phyloP scores from a whole-genome alignment of 23 red algal genomes.

The Rhodosorus marinus region DNA sequence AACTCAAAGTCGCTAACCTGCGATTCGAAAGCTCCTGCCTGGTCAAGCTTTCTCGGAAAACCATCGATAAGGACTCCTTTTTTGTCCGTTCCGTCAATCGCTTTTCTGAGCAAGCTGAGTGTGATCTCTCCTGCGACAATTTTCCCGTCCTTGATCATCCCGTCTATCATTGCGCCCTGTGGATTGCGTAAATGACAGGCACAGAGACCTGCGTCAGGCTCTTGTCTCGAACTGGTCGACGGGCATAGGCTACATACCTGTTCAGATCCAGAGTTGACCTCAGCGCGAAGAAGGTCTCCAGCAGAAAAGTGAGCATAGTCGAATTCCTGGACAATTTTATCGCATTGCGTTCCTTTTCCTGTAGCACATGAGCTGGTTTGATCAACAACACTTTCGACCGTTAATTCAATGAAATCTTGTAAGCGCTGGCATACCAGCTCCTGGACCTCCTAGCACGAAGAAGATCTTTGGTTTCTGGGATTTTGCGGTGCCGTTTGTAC shows the following conservation, averaged over 20 bases:
- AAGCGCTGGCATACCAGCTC: too few relatives aligned
- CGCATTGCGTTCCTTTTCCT: slow-evolving; percentile 96
- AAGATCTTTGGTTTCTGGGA: slow-evolving; percentile 11
- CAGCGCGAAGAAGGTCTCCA: slow-evolving; percentile 79
- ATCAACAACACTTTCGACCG: too few relatives aligned
- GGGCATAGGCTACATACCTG: neutral
- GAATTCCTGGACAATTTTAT: slow-evolving; percentile 43
- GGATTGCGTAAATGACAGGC: slow-evolving; percentile 2
- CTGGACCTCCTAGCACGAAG: slow-evolving; percentile 92
- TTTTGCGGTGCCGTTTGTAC: neutral
- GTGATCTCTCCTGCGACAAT: slow-evolving; percentile 94
- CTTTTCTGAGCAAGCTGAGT: slow-evolving; percentile 38
- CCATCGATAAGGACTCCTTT: slow-evolving; percentile 91
- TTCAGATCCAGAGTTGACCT: slow-evolving; percentile 46
- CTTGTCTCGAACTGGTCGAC: neutral
- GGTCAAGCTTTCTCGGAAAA: slow-evolving; percentile 81
- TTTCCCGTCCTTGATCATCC: slow-evolving; percentile 85
- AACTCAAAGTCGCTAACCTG: slow-evolving; percentile 67
- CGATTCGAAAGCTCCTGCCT: slow-evolving; percentile 76
- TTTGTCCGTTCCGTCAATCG: slow-evolving; percentile 16
- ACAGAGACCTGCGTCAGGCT: too few relatives aligned
- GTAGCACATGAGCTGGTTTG: too few relatives aligned
- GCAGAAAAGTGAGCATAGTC: slow-evolving; percentile 75
- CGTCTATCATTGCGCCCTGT: slow-evolving; percentile 73
- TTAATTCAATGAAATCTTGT: too few relatives aligned